phyloP scores from a whole-genome alignment of 2,329 filamentous ascomycete genomes.

The Zasmidium citrigriseum region DNA sequence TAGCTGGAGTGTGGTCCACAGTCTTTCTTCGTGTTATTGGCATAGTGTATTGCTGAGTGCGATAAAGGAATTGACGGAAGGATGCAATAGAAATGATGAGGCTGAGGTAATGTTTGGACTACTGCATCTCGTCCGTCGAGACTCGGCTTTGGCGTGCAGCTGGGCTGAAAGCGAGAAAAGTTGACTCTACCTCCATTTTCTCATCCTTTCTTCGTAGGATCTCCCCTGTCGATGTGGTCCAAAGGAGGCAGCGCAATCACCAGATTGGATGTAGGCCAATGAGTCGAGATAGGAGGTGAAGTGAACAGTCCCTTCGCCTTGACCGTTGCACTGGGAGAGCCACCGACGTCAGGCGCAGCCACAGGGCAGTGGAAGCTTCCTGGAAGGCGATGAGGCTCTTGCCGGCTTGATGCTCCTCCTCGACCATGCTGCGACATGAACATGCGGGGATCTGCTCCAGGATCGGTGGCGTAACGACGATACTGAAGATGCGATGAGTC shows the following conservation, averaged over 20 bases:
- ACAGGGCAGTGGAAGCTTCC: neutral
- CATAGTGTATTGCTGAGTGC: neutral
- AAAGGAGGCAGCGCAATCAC: neutral
- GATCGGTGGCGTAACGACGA: neutral
- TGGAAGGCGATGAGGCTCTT: neutral
- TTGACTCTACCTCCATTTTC: neutral
- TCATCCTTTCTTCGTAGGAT: neutral
- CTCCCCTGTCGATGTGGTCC: neutral
- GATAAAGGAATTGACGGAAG: neutral
- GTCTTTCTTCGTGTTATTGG: neutral
- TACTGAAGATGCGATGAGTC: conserved; percentile 17
- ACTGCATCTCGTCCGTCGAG: neutral
- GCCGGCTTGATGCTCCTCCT: neutral
- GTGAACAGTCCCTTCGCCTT: neutral
- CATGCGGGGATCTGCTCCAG: neutral
- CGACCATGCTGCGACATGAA: neutral
- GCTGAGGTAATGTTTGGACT: neutral
- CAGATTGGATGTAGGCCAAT: too few relatives aligned
- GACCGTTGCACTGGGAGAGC: neutral
- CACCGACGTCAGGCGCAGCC: conserved; percentile 1
- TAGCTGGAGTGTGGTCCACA: neutral
- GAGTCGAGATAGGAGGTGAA: neutral
- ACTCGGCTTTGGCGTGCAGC: too few relatives aligned
- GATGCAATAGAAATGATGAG: neutral
- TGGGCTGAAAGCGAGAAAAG: too few relatives aligned